Percentiles rank a stretch among this genome's conserved stretches.
Conservation (phyloP, 208 protist genomes). For the Trypanosoma lewisi region DNA sequence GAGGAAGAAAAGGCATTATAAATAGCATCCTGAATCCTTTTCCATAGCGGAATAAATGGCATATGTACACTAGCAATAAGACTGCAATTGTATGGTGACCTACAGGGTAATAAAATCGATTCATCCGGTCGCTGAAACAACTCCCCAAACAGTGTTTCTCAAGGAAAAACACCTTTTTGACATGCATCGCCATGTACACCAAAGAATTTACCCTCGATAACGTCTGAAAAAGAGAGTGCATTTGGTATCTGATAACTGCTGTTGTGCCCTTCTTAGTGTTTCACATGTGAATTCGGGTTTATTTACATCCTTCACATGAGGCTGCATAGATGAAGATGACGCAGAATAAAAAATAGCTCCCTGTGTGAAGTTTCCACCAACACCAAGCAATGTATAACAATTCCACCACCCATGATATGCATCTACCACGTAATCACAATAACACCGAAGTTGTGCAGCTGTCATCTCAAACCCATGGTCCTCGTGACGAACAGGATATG, state of each 20-base stretch:
- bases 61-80: constrained; percentile 1
- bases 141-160: constrained; percentile 19
- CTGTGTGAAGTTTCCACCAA: constrained; percentile 50
- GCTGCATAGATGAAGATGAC: neutral
- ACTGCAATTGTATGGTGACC: neutral
- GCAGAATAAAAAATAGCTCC: constrained; percentile 37
- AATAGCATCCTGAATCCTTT: constrained; percentile 14
- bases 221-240: too few relatives aligned
- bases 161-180: constrained; percentile 13
- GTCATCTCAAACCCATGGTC: constrained; percentile 69
- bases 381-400: constrained; percentile 29
- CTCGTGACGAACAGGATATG: constrained; percentile 24
- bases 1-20: constrained; percentile 1
- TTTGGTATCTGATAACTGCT: too few relatives aligned
- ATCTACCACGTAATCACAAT: constrained; percentile 46
- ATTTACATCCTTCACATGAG: neutral
- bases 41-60: constrained; percentile 12
- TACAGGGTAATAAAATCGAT: neutral
- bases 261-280: neutral
- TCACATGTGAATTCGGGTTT: neutral
- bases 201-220: neutral
- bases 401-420: constrained; percentile 32
- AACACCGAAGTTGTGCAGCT: constrained; percentile 33
- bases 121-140: neutral
- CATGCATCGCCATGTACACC: neutral